These are phyloP conservation scores for Pelargonium nanum DNA, from an alignment of 345 rosid genomes.

Conservation along the genomic window DNA sequence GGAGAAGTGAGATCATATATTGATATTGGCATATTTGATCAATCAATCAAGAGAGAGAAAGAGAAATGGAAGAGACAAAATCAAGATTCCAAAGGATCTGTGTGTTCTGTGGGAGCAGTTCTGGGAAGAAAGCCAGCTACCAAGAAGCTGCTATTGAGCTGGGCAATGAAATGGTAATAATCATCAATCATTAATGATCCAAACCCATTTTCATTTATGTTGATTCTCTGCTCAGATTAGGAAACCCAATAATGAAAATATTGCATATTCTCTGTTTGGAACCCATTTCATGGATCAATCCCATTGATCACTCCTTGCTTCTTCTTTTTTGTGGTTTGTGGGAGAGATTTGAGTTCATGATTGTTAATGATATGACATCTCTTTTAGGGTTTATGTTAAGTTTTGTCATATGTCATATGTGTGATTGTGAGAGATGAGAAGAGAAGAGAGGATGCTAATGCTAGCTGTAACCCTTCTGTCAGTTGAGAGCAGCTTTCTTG, in stretches of 20 bases:
- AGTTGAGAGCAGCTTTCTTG: constrained; percentile 81
- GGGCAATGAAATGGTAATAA: constrained; percentile 62
- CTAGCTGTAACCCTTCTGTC: constrained; percentile 95
- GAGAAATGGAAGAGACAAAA: background rate
- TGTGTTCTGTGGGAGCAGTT: constrained; percentile 77
- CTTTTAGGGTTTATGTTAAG: constrained; percentile 11
- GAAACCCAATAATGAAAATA: too few relatives aligned
- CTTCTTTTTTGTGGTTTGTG: too few relatives aligned
- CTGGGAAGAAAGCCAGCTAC: constrained; percentile 60
- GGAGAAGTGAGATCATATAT: too few relatives aligned
- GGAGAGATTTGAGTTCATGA: too few relatives aligned
- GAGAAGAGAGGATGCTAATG: constrained; percentile 24
- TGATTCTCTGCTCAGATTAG: background rate
- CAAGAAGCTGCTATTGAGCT: constrained; percentile 69
- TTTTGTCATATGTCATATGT: constrained; percentile 12
- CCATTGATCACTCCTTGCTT: too few relatives aligned
- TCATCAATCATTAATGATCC: too few relatives aligned
- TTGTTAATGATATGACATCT: too few relatives aligned
- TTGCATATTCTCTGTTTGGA: background rate
- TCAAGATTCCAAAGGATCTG: constrained; percentile 61
- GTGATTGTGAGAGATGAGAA: constrained; percentile 27
- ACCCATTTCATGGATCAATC: background rate
- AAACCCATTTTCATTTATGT: background rate
- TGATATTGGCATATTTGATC: too few relatives aligned
- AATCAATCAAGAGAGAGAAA: constrained; percentile 15